A percentile compares a stretch with the other conserved stretches of the same genome.
These are phyloP conservation scores for Nakazawaea siamensis DNA, from an alignment of 805 yeast genomes.

Conservation along the genomic window DNA sequence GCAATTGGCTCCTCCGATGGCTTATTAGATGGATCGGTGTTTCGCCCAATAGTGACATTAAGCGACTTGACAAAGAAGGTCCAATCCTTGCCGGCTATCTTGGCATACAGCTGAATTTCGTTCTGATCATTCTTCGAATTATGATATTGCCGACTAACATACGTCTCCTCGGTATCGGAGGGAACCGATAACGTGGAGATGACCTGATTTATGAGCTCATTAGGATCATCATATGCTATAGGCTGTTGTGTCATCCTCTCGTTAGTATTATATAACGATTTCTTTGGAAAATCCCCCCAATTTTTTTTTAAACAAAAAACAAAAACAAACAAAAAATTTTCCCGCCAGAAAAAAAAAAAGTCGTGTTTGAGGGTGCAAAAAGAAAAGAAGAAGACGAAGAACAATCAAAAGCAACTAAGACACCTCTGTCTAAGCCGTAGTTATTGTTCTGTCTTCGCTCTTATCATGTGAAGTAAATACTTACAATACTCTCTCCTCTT, in stretches of 20 bases:
- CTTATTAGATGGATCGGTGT: conserved; percentile 34
- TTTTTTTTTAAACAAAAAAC: too few relatives aligned
- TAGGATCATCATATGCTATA: conserved; percentile 41
- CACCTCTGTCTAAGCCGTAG: too few relatives aligned
- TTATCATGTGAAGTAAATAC: too few relatives aligned
- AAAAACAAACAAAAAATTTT: too few relatives aligned
- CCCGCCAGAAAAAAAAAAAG: too few relatives aligned
- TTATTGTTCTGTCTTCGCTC: too few relatives aligned
- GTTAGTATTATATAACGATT: too few relatives aligned
- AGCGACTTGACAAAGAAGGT: conserved; percentile 84
- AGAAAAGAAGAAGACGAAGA: too few relatives aligned
- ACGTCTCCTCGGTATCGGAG: conserved; percentile 50
- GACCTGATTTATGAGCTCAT: conserved; percentile 65
- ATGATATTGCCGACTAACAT: conserved; percentile 63
- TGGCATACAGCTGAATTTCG: conserved; percentile 97
- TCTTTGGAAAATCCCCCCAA: too few relatives aligned
- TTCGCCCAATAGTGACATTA: conserved; percentile 77
- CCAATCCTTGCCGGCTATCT: conserved; percentile 90
- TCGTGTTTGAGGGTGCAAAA: too few relatives aligned
- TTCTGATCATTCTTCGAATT: conserved; percentile 62
- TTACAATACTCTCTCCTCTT: too few relatives aligned
- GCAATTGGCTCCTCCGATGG: conserved; percentile 31
- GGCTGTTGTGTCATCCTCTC: conserved; percentile 1
- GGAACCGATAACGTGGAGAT: conserved; percentile 66
- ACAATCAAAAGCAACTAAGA: too few relatives aligned